Conservation (phyloP, 768 basidiomycete genomes). For the Pseudohyphozyma bogoriensis region DNA sequence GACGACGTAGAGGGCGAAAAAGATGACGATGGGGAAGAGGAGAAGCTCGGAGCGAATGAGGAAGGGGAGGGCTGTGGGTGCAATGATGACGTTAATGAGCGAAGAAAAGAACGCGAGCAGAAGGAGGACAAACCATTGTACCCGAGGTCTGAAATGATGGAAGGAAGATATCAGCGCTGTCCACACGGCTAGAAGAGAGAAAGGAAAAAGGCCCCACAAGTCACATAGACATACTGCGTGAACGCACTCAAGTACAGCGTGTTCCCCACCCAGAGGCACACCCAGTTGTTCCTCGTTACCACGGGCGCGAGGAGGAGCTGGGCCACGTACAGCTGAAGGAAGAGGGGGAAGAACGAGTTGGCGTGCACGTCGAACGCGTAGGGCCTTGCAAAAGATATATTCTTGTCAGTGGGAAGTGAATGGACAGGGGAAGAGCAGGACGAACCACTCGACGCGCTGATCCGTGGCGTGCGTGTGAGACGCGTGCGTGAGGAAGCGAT, state of each 20-base stretch:
- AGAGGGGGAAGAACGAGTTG: slow-evolving; percentile 91
- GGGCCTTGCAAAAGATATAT: slow-evolving; percentile 54
- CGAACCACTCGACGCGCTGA: slow-evolving; percentile 21
- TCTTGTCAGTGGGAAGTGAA: slow-evolving; percentile 60
- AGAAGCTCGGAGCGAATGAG: slow-evolving; percentile 79
- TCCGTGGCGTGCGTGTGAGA: slow-evolving; percentile 27
- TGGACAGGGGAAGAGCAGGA: slow-evolving; percentile 48
- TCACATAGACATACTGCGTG: slow-evolving; percentile 83
- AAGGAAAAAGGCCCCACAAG: slow-evolving; percentile 35
- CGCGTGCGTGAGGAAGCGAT: slow-evolving; percentile 30
- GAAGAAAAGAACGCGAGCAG: not conserved
- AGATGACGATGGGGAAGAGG: slow-evolving; percentile 76
- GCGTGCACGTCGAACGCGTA: slow-evolving; percentile 96
- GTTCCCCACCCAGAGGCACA: slow-evolving; percentile 87
- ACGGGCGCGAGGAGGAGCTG: slow-evolving; percentile 79
- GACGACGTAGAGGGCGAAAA: slow-evolving; percentile 74
- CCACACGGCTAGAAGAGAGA: not conserved
- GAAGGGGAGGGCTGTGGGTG: slow-evolving; percentile 68
- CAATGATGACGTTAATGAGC: no score
- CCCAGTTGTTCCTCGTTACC: slow-evolving; percentile 75
- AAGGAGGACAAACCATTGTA: slow-evolving; percentile 19
- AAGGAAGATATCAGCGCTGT: no score
- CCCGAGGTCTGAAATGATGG: slow-evolving; percentile 12
- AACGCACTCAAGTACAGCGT: slow-evolving; percentile 76
- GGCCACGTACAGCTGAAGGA: slow-evolving; percentile 76